Conservation (phyloP, 2,329 filamentous ascomycete genomes). For the Arthrobotrys megalospora region DNA sequence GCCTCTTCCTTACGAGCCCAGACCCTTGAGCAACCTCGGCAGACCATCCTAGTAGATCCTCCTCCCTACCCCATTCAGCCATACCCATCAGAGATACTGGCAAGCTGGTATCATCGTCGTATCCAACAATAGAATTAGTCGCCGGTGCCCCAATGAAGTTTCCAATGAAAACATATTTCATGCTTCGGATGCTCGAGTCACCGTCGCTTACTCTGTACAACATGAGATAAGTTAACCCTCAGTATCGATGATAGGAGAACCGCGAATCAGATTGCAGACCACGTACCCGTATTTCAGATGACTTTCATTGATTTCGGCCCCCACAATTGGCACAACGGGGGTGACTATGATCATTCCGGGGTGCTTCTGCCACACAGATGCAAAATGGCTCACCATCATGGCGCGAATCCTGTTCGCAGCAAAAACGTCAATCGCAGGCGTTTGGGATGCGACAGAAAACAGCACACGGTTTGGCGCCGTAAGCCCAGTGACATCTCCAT, state of each 20-base stretch:
- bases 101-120: constrained; percentile 75
- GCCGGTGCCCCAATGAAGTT: constrained; percentile 86
- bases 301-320: constrained; percentile 38
- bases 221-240: constrained; percentile 43
- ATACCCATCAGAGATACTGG: constrained; percentile 76
- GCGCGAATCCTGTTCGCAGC: constrained; percentile 81
- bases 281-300: constrained; percentile 58
- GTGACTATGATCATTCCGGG: constrained; percentile 84
- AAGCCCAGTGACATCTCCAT: constrained; percentile 70
- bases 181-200: constrained; percentile 80
- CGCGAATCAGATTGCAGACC: neutral
- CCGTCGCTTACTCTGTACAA: constrained; percentile 76
- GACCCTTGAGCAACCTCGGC: constrained; percentile 70
- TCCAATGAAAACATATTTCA: constrained; percentile 88
- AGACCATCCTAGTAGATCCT: constrained; percentile 76
- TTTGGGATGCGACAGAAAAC: constrained; percentile 76
- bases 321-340: constrained; percentile 76
- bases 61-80: constrained; percentile 78
- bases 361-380: constrained; percentile 78
- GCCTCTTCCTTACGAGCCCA: constrained; percentile 40
- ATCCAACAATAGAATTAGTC: constrained; percentile 82
- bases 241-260: neutral
- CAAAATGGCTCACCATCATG: constrained; percentile 83
- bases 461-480: constrained; percentile 80
- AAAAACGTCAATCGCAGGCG: constrained; percentile 78